A percentile compares a stretch with the other conserved stretches of the same genome.
These are phyloP conservation scores for Davidsoniella virescens DNA, from an alignment of 2,329 filamentous ascomycete species.

Conservation along the genomic window DNA sequence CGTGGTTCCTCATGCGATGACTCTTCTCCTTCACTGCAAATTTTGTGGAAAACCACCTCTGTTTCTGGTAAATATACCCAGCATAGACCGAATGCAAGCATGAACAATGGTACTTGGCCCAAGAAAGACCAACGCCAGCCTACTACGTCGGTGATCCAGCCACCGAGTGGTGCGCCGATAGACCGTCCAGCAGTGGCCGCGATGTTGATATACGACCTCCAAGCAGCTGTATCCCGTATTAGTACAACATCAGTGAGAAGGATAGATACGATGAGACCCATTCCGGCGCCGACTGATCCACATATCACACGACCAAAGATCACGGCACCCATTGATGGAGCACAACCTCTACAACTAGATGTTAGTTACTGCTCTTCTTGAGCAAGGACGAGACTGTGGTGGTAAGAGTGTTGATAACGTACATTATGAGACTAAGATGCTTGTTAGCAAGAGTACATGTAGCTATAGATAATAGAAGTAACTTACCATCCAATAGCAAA, in stretches of 20 bases:
- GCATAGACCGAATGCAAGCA: conserved; percentile 37
- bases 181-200: conserved; percentile 34
- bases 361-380: conserved; percentile 1
- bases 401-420: background rate
- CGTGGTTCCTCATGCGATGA: background rate
- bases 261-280: conserved; percentile 33
- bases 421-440: conserved; percentile 5
- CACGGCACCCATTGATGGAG: conserved; percentile 29
- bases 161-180: conserved; percentile 39
- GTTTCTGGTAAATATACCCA: conserved; percentile 31
- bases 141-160: conserved; percentile 44
- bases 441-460: background rate
- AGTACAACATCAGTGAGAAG: conserved; percentile 38
- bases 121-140: conserved; percentile 55
- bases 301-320: conserved; percentile 35
- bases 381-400: background rate
- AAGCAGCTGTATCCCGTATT: conserved; percentile 34
- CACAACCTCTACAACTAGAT: conserved; percentile 4
- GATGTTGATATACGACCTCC: conserved; percentile 37
- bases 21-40: background rate
- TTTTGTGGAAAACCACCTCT: background rate
- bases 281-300: conserved; percentile 34
- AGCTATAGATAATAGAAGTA: background rate
- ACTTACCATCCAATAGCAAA: conserved; percentile 18
- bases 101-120: conserved; percentile 43